Evolutionary conservation across 257 asterid genomes (phyloP), one percentile per base, ranked within the genome.

Genomic region (Lithospermum erythrorhizon): DNA sequence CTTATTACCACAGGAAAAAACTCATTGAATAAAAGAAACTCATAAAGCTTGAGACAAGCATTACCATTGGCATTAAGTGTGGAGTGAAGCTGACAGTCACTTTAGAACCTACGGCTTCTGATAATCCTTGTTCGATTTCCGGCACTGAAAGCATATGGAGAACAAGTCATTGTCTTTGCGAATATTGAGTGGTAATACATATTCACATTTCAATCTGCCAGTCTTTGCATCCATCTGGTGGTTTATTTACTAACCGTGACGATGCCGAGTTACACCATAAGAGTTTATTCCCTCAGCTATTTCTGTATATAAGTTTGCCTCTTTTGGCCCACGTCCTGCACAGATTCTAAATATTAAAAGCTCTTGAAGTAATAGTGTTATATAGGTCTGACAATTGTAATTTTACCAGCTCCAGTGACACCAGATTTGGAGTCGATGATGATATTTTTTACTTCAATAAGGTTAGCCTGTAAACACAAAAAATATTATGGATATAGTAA

Each of bases 1-100:
- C 11, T n/a, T 17, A 54, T 22, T 20, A 52, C 25, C 35, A 71
- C 0, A 57, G 32, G 4, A 27, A 60, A 57, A 19, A 23, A 63
- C 30, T n/a, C 6, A n/a, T n/a, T n/a, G 45, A 70, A 58, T 30
- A 48, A 18, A 18, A 41, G 49, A 41, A 57, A 15, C 4, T 25
- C 15, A 62, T 20, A 32, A 57, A 62, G 59, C 19, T 15, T n/a
- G 56, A 56, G 58, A 56, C 58, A 68, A 58, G 51, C 54, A 57
- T 82, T 83, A 93, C 98, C 95, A 93, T 89, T 60, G 99, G 95
- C 89, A 93, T 88, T 59, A 88, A 74, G 67, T 91, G 96, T 54
- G 98, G 98, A 61, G 96, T 91, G 82, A 93, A 93, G 85, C 99
- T 93, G 61, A 93, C 88, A 6, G 91, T 93, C 72, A 93, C 99